Base-by-base conservation (phyloP, 345 rosid genomes). In the Gossypium turneri region DNA sequence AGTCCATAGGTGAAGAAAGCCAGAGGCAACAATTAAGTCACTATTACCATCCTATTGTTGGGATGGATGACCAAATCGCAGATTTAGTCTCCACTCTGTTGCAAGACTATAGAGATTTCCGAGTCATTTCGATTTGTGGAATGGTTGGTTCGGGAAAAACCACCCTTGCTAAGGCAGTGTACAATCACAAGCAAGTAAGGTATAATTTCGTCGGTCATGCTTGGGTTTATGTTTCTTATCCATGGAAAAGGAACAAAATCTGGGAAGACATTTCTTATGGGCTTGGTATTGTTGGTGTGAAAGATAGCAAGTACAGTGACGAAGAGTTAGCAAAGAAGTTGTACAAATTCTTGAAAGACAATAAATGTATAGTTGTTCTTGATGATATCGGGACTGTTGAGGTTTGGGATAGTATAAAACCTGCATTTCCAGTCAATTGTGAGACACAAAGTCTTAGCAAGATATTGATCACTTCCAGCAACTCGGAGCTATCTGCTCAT, bases 111-210 rank as follows among this genome's bases (percentile, higher is more conserved):
- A 52, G 12, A 10, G 69, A 68, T 12, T 8, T 2, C 1, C 38
- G 65, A 20, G 76, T 79, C 70, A 78, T 68, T 43, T 73, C 76
- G 1, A 65, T 88, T 3, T 76, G 73, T 17, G 89, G 88, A 11
- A 88, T 80, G 85, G 86, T 84, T 0, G 91, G 89, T 9, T 24
- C 81, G 4, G 86, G 89, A 3, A 88, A 84, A 59, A 87, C 87
- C 0, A 22, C 87, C 38, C 79, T 87, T 0, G 89, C 89, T 4
- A 82, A 41, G 73, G 73, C 78, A 50, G 55, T 87, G 0, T 51
- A 79, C 52, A 63, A 80, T 70, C 79, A 76, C 52, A 13, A 17
- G 9, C 44, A 24, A 17, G 78, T 85, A 34, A 72, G 69, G 55
- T 45, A 60, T 66, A 57, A 25, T 48, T 88, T 81, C 11, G 55